Base-by-base conservation (phyloP, 805 yeast species). In the baker's yeast (Saccharomyces cerevisiae) region DNA sequence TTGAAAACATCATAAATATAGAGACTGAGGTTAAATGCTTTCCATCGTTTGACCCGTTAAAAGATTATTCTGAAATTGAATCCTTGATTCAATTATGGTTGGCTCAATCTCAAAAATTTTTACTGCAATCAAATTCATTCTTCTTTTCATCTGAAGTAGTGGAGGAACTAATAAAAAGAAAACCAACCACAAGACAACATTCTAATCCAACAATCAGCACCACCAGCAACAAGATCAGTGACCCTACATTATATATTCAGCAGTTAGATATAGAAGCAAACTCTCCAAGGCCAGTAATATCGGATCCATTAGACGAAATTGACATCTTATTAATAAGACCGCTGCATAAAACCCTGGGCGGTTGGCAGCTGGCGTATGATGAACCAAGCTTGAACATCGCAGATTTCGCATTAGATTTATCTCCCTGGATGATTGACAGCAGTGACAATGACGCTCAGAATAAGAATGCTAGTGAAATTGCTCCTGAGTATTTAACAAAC, bases 361-460 rank as follows among this genome's bases (percentile, higher is more conserved):
- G 66, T 24, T 66, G 68, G 68, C 70, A 68, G 51, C 48, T 68
- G 22, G 72, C 72, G 1, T 60, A 60, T 30, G 71, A 69, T 55
- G 70, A 67, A 50, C 72, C 71, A 17, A 62, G 57, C 52, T 51
- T 68, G 41, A 65, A 64, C 46, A 53, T 69, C 10, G 64, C 63
- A 4, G 71, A 69, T 48, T 65, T 59, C 47, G 53, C 61, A 17
- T 31, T 69, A 9, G 67, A 67, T 53, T 51, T 58, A 1, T 51
- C 61, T 2, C 64, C 65, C 1, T 64, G 66, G 65, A 48, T 50
- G 41, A 48, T 48, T 22, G 49, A 53, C 11, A 56, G 57, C n/a
- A 49, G 51, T 21, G 50, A 50, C 22, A 31, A 54, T 10, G 51
- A 49, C 3, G 27, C 52, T 6, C 27, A 41, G 14, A 53, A 53